Conservation (phyloP, 2,329 filamentous ascomycete genomes). For the Onygenales sp. region DNA sequence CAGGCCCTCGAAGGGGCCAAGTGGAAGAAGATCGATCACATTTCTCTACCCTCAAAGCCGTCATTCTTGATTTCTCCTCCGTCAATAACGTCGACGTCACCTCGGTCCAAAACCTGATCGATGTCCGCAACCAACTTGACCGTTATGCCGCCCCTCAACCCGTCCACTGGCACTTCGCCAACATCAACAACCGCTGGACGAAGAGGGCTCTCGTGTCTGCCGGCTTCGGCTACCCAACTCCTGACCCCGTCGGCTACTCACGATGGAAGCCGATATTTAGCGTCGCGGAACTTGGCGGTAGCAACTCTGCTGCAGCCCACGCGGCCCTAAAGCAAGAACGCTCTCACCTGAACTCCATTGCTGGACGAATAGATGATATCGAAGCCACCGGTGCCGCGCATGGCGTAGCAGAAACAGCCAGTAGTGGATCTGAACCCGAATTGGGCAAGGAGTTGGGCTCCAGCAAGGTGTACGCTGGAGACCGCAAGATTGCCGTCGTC, state of each 20-base stretch:
- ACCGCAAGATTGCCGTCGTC: slow-evolving; percentile 52
- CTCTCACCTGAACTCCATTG: slow-evolving; percentile 18
- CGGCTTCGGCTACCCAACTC: slow-evolving; percentile 76
- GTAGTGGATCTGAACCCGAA: slow-evolving; percentile 23
- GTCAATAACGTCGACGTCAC: slow-evolving; percentile 94
- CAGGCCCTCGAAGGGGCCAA: slow-evolving; percentile 58
- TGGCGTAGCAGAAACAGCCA: slow-evolving; percentile 13
- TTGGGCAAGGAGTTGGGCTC: slow-evolving; percentile 38
- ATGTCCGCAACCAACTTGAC: slow-evolving; percentile 89
- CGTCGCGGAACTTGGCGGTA: slow-evolving; percentile 74
- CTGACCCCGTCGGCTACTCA: slow-evolving; percentile 43
- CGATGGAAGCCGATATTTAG: slow-evolving; percentile 94
- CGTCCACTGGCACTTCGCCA: slow-evolving; percentile 95
- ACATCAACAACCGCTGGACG: slow-evolving; percentile 88
- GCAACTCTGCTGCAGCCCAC: slow-evolving; percentile 56
- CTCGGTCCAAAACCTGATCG: slow-evolving; percentile 83
- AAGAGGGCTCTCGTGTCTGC: slow-evolving; percentile 80
- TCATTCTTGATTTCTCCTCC: slow-evolving; percentile 86
- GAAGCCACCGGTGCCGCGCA: background rate
- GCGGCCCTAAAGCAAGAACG: slow-evolving; percentile 58
- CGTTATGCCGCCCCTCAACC: slow-evolving; percentile 67
- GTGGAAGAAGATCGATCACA: slow-evolving; percentile 38
- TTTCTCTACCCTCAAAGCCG: slow-evolving; percentile 67
- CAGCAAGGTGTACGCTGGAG: slow-evolving; percentile 38
- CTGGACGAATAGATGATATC: slow-evolving; percentile 15